These are phyloP conservation scores for Argentina anserina DNA, from an alignment of 306 rosid species.

Conservation along the genomic window DNA sequence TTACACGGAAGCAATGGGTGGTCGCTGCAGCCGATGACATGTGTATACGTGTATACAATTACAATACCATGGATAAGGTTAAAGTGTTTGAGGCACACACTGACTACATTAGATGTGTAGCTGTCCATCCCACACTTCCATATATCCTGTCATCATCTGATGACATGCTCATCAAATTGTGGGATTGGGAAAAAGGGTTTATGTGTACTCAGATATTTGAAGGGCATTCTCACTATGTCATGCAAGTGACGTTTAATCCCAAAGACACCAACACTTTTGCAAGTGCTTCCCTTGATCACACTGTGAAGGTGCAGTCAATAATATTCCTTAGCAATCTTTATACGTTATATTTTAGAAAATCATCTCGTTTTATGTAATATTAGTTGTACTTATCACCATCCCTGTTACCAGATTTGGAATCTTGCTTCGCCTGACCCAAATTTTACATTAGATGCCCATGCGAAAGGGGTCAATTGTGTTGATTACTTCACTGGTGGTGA, in stretches of 20 bases:
- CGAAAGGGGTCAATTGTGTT: constrained; percentile 94
- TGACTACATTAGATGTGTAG: constrained; percentile 98
- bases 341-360: background rate
- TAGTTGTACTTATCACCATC: constrained; percentile 16
- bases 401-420: constrained; percentile 78
- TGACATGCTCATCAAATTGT: constrained; percentile 98
- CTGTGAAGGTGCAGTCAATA: constrained; percentile 62
- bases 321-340: constrained; percentile 16
- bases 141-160: constrained; percentile 93
- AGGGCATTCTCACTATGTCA: constrained; percentile 96
- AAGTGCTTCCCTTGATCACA: constrained; percentile 98
- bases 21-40: constrained; percentile 99
- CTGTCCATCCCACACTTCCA: constrained; percentile 97
- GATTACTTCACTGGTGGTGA: constrained; percentile 99
- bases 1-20: constrained; percentile 95
- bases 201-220: constrained; percentile 95
- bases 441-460: constrained; percentile 94
- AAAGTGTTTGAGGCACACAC: constrained; percentile 92
- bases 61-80: constrained; percentile 95
- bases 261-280: constrained; percentile 99
- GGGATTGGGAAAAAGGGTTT: constrained; percentile 99
- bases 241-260: constrained; percentile 99
- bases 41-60: constrained; percentile 85
- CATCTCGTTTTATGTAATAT: constrained; percentile 1
- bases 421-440: constrained; percentile 96